Evolutionary conservation across 805 yeast species (phyloP), one percentile per base, ranked within the genome.

Genomic region (Saccharomycopsis fibuligera): DNA sequence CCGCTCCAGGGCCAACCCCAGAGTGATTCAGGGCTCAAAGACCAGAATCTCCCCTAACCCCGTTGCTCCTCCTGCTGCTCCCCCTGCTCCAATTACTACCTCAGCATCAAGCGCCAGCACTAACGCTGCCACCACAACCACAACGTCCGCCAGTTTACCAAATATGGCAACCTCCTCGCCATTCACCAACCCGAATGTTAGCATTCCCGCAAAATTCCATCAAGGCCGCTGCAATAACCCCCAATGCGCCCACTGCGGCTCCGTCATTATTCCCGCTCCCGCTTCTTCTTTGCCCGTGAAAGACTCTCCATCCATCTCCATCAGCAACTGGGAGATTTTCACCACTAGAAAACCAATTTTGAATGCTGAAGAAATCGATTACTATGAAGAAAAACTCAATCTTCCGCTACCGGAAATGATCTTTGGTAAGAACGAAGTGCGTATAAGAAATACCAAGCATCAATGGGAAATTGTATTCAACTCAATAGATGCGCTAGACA

Each of bases 361-460:
- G 52, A 83, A 76, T 55, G 72, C 89, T 1, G 69, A 64, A 1
- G 96, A 89, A 60, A 75, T 91, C 49, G 96, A 88, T 50, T 65
- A 65, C 2, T 74, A 83, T 59, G 85, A 79, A 52, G 76, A 75
- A 3, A 61, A 80, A 45, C 73, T 83, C 46, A 80, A 80, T 14
- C 78, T 91, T 53, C 96, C 98, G 0, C 66, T 91, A 38, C 99
- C 99, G 0, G 99, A 93, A 63, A 93, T 93, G 98, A 89, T 93
- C 4, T 93, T 93, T 67, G 98, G 98, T 8, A 79, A 86, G 56
- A 90, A 86, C 60, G 65, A 66, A 49, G 79, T 89, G 9, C 74
- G 71, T 44, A 61, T 89, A 9, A 69, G 66, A 44, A 73, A 76
- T 51, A 54, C 57, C 3, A 48, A 54, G 9, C 58, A 68, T 42